Base-by-base conservation (phyloP, 371 early-diverging fungal species). In the Lichtheimia hyalospora region DNA sequence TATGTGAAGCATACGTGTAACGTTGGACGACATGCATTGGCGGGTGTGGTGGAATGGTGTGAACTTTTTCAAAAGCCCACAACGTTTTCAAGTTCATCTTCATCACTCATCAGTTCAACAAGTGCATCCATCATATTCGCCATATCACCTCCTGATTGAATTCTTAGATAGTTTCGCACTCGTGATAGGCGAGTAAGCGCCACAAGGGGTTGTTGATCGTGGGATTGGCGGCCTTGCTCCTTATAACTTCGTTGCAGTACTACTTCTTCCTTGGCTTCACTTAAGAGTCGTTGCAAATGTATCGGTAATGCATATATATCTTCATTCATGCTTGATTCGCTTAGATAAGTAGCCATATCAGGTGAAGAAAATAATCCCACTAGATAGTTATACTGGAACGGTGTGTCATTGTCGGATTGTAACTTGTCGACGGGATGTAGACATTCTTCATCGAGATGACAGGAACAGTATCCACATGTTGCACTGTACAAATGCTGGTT, bases 241-340 rank as follows among this genome's bases (percentile, higher is more conserved):
- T 53, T 59, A 27, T 16, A 24, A 1, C 25, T 59, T 18, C 63
- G 60, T 56, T 71, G 61, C 16, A 61, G n/a, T 14, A 65, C 63
- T 0, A 66, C 68, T 55, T 71, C 72, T 41, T 71, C 68, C 49
- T 68, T 71, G 49, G 72, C 72, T 62, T 71, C 68, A 12, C 57
- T 60, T 25, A 71, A 62, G 3, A 71, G 54, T 24, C 61, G 55
- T 46, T 71, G 72, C 13, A 67, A 41, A 50, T 65, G 67, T 41
- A 71, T 61, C 18, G 70, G 70, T 7, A 70, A 52, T 12, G 63
- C 64, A 42, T 66, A 61, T 15, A 70, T 59, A 40, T 70, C 70
- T 44, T 70, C 70, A 21, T 57, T 49, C 41, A 61, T 50, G n/a
- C 52, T 61, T 23, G 70, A 44, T 40, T 64, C 53, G 15, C 60